Evolutionary conservation across 106 monocot species (phyloP).

Genomic region (Dendrobium chrysotoxum): DNA sequence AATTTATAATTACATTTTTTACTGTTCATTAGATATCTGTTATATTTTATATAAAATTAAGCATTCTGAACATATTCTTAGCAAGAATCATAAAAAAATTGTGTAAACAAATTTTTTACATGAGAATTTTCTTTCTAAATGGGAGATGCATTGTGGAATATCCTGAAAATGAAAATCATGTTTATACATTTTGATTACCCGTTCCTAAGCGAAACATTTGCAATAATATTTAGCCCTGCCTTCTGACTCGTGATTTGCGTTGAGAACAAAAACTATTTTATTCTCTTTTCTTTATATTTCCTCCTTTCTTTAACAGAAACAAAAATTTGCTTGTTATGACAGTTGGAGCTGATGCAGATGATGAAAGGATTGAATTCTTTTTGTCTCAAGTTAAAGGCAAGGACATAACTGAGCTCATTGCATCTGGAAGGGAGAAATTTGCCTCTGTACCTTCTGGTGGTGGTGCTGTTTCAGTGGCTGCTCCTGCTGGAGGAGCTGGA

Average conservation of each 20-base stretch:
- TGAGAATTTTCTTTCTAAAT: neutral
- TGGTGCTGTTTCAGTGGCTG: neutral
- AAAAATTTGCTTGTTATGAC: neutral
- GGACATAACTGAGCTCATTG: conserved; percentile 23
- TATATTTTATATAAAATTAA: neutral
- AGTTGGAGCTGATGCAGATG: conserved; percentile 27
- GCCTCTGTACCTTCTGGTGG: conserved; percentile 27
- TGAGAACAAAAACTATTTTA: neutral
- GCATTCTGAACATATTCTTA: neutral
- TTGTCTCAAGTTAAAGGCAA: conserved; percentile 22
- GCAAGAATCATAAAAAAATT: neutral
- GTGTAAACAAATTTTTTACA: neutral
- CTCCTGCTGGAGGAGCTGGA: neutral
- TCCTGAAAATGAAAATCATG: no score
- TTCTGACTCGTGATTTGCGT: neutral
- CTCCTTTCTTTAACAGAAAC: neutral
- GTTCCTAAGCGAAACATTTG: neutral
- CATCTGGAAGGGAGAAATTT: conserved; percentile 26
- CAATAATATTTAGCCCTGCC: neutral
- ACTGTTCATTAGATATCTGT: no score
- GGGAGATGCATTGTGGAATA: no score
- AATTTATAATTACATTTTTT: no score
- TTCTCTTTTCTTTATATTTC: neutral
- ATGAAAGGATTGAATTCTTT: conserved; percentile 11
- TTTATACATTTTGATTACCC: no score